These are phyloP conservation scores for Guillardia theta DNA, from an alignment of 78 protist species.

Conservation along the genomic window DNA sequence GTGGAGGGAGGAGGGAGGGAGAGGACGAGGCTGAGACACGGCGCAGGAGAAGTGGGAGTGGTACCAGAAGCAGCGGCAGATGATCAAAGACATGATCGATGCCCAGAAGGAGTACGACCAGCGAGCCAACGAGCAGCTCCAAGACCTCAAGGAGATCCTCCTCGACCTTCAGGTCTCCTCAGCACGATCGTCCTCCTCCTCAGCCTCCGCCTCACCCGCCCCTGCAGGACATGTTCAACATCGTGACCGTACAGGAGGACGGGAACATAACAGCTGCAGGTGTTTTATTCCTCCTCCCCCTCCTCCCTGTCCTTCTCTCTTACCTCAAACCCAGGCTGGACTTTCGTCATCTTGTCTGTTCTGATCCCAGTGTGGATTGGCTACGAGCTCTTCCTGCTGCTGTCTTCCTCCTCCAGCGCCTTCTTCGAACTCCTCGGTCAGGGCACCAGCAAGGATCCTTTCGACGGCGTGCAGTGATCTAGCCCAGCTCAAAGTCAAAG, in stretches of 20 bases:
- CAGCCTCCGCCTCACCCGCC: background rate
- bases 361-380: background rate
- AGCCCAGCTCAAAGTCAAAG: too few species aligned
- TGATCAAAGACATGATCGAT: background rate
- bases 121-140: background rate
- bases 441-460: background rate
- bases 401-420: background rate
- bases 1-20: background rate
- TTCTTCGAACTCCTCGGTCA: background rate
- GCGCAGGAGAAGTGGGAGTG: background rate
- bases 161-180: background rate
- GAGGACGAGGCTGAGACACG: too few species aligned
- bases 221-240: too few species aligned
- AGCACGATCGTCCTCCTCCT: background rate
- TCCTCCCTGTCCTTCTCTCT: background rate
- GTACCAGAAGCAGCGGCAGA: constrained; percentile 3
- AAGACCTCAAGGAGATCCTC: background rate
- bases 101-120: background rate
- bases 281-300: background rate
- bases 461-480: too few species aligned
- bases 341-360: background rate
- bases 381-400: background rate
- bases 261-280: too few species aligned
- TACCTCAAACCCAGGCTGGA: background rate
- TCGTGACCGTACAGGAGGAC: too few species aligned